A percentile compares a stretch with the other conserved stretches of the same genome.
phyloP scores from a whole-genome alignment of 1,284 basidiomycete species.

The Amylostereum areolatum region DNA sequence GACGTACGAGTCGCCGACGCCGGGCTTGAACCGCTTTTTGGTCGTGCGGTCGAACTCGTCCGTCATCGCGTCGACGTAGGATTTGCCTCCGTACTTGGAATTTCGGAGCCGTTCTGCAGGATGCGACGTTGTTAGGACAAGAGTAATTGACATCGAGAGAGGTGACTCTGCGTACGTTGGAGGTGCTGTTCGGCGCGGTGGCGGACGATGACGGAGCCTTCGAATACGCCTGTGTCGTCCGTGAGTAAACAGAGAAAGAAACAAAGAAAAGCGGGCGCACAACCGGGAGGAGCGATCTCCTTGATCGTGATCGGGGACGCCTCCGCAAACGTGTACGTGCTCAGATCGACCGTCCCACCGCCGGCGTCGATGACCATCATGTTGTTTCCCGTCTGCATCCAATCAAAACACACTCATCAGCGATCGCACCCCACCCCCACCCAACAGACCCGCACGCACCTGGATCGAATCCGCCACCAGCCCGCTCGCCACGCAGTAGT shows the following conservation, averaged over 20 bases:
- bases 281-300: constrained; percentile 9
- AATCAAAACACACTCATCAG: background rate
- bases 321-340: constrained; percentile 6
- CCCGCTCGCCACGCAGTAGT: constrained; percentile 32
- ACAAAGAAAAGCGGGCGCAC: constrained; percentile 2
- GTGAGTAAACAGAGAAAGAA: background rate
- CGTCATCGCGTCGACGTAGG: constrained; percentile 36
- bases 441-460: constrained; percentile 9
- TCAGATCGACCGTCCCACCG: constrained; percentile 13
- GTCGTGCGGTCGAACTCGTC: constrained; percentile 45
- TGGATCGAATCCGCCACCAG: constrained; percentile 22
- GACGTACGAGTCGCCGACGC: constrained; percentile 37
- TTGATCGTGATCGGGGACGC: constrained; percentile 4
- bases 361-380: constrained; percentile 13
- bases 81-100: constrained; percentile 23
- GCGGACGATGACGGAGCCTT: constrained; percentile 39
- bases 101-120: constrained; percentile 24
- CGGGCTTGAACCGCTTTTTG: constrained; percentile 37
- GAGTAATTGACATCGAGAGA: too few relatives aligned
- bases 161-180: constrained; percentile 2
- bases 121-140: too few relatives aligned
- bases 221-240: constrained; percentile 23
- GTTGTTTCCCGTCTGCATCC: constrained; percentile 3
- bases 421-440: background rate
- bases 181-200: constrained; percentile 31